Percentiles rank a stretch among this genome's conserved stretches.
phyloP scores from a whole-genome alignment of 2,329 filamentous ascomycete genomes.

The Hypocrella siamensis region DNA sequence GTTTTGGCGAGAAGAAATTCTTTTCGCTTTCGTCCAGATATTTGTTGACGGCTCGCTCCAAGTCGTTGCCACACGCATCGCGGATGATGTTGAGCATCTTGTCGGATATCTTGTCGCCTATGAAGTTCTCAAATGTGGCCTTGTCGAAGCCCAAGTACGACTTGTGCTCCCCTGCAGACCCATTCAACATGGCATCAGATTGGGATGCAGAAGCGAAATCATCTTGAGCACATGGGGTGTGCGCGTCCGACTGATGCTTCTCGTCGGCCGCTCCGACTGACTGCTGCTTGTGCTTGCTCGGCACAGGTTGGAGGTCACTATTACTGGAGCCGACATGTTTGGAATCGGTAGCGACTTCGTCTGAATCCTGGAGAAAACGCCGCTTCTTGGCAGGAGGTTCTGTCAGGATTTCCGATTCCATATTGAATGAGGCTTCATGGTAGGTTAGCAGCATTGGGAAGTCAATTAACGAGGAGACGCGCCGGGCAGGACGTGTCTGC shows the following conservation, averaged over 20 bases:
- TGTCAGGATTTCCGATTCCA: constrained; percentile 22
- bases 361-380: constrained; percentile 20
- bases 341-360: constrained; percentile 14
- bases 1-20: constrained; percentile 17
- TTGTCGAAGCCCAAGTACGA: constrained; percentile 33
- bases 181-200: no score
- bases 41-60: constrained; percentile 52
- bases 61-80: constrained; percentile 37
- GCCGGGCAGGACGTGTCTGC: constrained; percentile 18
- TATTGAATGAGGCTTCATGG: no score
- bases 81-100: constrained; percentile 33
- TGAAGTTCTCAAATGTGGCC: constrained; percentile 40
- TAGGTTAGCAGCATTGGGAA: constrained; percentile 1
- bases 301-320: no score
- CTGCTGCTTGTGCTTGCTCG: no score
- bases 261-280: no score
- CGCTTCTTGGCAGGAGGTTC: constrained; percentile 30
- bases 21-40: constrained; percentile 57
- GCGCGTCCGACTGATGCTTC: no score
- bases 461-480: constrained; percentile 19
- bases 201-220: no score
- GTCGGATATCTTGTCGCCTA: constrained; percentile 38
- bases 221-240: no score
- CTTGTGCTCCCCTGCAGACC: no score
- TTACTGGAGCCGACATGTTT: constrained; percentile 9